Conservation (phyloP, 768 basidiomycete genomes). For the Pholiota conissans region DNA sequence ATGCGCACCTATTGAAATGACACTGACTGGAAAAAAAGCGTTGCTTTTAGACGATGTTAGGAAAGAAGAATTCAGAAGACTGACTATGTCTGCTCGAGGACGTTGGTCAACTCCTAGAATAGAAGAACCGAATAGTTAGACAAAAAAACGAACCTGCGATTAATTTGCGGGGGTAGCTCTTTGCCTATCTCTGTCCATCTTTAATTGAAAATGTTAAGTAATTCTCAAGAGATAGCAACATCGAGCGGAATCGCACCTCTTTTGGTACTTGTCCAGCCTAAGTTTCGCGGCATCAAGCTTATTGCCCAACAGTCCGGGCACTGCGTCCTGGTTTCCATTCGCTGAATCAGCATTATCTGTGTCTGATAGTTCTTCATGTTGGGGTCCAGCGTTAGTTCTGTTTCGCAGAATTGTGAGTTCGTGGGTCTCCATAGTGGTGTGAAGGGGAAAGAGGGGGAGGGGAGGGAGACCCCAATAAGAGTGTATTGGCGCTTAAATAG, state of each 20-base stretch:
- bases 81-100: conserved; percentile 11
- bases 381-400: too few species aligned
- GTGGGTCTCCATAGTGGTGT: too few species aligned
- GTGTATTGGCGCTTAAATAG: too few species aligned
- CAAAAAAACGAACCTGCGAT: conserved; percentile 8
- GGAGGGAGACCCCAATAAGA: too few species aligned
- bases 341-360: too few species aligned
- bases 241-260: conserved; percentile 5
- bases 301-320: too few species aligned
- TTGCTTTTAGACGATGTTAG: background rate
- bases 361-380: too few species aligned
- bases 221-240: too few species aligned
- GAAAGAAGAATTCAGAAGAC: background rate
- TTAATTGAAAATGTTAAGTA: background rate
- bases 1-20: conserved; percentile 14
- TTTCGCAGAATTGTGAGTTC: too few species aligned
- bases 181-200: conserved; percentile 15
- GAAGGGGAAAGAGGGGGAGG: too few species aligned
- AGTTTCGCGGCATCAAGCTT: too few species aligned
- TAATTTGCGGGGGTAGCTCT: conserved; percentile 20
- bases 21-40: conserved; percentile 9
- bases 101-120: background rate
- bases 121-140: background rate
- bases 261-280: conserved; percentile 7
- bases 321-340: too few species aligned